Base-by-base conservation (phyloP, 345 rosid species). In the Gossypioides kirkii region DNA sequence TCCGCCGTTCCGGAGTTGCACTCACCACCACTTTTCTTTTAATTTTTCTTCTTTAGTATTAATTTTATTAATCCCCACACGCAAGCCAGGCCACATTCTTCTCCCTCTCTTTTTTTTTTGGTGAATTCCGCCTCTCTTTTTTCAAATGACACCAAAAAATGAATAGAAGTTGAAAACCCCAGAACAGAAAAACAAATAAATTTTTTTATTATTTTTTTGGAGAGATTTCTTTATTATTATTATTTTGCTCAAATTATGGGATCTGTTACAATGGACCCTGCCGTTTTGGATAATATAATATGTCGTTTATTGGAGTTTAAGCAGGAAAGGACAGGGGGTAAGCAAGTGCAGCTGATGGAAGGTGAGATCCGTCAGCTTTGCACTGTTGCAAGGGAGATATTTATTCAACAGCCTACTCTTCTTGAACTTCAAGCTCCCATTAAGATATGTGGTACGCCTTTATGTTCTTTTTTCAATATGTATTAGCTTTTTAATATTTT, bases 391-490 rank as follows among this genome's bases (percentile, higher is more conserved):
- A 77, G 77, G 74, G 88, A 90, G 76, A 87, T 93, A 69, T 93
- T 93, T 41, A 93, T 93, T 77, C 89, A 88, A 16, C 98, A 93
- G 73, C 94, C 98, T 46, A 90, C 81, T 80, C 96, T 93, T 66
- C 98, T 93, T 46, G 96, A 90, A 72, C 96, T 93, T 61, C 89
- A 87, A 73, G 94, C 98, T 43, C 98, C 98, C 64, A 89, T 93
- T 83, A 90, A 93, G 98, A 89, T 93, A 89, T 93, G 98, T 64
- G 98, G 97, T 93, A 82, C 60, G 49, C 71, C 32, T 42, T 47
- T 56, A 22, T 53, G 11, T 14, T 23, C 12, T 23, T 45, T 42
- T 42, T 58, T 53, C 53, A 28, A 47, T 60, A 11, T 42, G 23
- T 62, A n/a, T 62, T 61, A 16, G 0, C 23, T 32, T 32, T 32